Conservation (phyloP, 2,329 filamentous ascomycete genomes). For the Magnaporthiopsis incrustans region DNA sequence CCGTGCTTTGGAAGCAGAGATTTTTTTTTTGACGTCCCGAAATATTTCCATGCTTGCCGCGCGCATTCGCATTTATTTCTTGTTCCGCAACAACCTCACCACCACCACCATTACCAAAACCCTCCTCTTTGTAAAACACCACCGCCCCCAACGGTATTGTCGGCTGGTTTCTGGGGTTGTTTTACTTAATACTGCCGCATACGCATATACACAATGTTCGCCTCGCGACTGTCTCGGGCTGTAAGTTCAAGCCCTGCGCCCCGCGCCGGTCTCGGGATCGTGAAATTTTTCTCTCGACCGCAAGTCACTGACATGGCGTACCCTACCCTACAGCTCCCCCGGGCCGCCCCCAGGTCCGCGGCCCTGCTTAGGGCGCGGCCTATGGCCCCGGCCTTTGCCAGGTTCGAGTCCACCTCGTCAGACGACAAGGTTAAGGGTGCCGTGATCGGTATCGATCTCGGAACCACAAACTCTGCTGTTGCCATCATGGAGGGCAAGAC, state of each 20-base stretch:
- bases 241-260: conserved; percentile 55
- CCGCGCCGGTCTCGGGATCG: conserved; percentile 6
- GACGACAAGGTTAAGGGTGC: conserved; percentile 86
- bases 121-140: conserved; percentile 23
- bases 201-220: conserved; percentile 53
- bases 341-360: conserved; percentile 63
- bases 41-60: not conserved
- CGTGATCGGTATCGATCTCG: conserved; percentile 97
- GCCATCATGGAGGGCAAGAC: conserved; percentile 96
- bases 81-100: conserved; percentile 14
- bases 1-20: conserved; percentile 6
- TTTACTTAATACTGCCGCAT: conserved; percentile 5
- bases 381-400: conserved; percentile 63
- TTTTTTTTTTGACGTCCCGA: conserved; percentile 3
- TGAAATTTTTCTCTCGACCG: conserved; percentile 11
- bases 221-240: conserved; percentile 65
- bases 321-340: conserved; percentile 55
- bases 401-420: conserved; percentile 60
- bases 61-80: conserved; percentile 14
- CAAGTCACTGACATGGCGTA: conserved; percentile 15
- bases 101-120: conserved; percentile 4
- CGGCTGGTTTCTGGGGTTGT: conserved; percentile 21
- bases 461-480: conserved; percentile 95
- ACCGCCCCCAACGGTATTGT: conserved; percentile 25
- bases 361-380: conserved; percentile 57